These are phyloP conservation scores for Pyracantha coccinea DNA, from an alignment of 331 rosid genomes.

Conservation along the genomic window DNA sequence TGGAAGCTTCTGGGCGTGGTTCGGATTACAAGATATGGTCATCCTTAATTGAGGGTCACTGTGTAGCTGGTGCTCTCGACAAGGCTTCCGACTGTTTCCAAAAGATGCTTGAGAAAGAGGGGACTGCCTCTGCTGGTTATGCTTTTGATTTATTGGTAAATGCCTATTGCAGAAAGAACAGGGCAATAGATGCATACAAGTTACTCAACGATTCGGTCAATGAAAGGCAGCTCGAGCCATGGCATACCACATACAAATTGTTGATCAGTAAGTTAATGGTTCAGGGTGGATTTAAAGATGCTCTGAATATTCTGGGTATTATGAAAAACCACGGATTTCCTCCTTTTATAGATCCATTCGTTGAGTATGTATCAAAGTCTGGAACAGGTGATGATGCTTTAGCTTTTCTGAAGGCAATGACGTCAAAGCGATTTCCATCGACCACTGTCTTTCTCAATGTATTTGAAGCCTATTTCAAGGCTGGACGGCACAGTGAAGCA, in stretches of 20 bases:
- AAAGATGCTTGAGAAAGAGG: slow-evolving; percentile 56
- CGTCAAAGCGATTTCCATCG: slow-evolving; percentile 57
- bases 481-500: slow-evolving; percentile 53
- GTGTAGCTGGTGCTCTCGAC: slow-evolving; percentile 49
- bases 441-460: slow-evolving; percentile 34
- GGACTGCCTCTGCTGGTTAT: slow-evolving; percentile 23
- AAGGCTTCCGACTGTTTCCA: slow-evolving; percentile 48
- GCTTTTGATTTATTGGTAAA: slow-evolving; percentile 39
- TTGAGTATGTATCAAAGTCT: slow-evolving; percentile 43
- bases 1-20: slow-evolving; percentile 35
- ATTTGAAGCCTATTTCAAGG: slow-evolving; percentile 55
- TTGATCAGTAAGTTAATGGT: slow-evolving; percentile 45
- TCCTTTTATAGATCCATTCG: slow-evolving; percentile 57
- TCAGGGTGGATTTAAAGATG: slow-evolving; percentile 49
- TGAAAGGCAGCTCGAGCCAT: slow-evolving; percentile 43
- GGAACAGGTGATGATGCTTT: slow-evolving; percentile 67
- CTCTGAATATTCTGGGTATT: slow-evolving; percentile 46
- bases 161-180: slow-evolving; percentile 45
- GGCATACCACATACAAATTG: slow-evolving; percentile 57
- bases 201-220: slow-evolving; percentile 37
- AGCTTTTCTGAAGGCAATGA: slow-evolving; percentile 48
- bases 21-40: slow-evolving; percentile 39
- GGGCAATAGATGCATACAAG: slow-evolving; percentile 44
- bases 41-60: slow-evolving; percentile 51
- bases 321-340: slow-evolving; percentile 72